Evolutionary conservation across 495 filamentous ascomycete species (phyloP).

Genomic region (Lichina pygmaea): DNA sequence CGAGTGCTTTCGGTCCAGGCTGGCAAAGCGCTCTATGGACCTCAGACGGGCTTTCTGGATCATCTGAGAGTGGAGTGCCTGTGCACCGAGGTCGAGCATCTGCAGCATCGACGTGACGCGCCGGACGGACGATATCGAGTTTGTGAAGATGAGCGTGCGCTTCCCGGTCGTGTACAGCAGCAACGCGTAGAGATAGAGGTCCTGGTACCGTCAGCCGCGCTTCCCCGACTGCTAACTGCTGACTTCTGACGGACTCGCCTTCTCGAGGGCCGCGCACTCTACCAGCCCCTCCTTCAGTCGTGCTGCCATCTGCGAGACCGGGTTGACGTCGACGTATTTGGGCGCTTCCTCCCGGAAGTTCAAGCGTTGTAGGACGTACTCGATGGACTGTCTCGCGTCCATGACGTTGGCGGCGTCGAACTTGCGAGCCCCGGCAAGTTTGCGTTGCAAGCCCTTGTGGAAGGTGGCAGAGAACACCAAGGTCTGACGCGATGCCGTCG

Average conservation of each 20-base stretch:
- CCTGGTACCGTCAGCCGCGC: constrained; percentile 16
- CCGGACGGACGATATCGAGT: constrained; percentile 80
- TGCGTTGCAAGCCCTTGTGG: constrained; percentile 68
- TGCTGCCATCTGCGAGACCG: constrained; percentile 60
- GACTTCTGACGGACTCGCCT: constrained; percentile 21
- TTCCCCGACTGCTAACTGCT: neutral
- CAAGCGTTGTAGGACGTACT: constrained; percentile 72
- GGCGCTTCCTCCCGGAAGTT: constrained; percentile 63
- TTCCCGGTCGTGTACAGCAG: constrained; percentile 57
- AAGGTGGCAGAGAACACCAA: constrained; percentile 95
- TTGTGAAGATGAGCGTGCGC: constrained; percentile 71
- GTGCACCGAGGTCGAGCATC: constrained; percentile 48
- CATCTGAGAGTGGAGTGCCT: constrained; percentile 79
- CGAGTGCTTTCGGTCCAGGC: constrained; percentile 23
- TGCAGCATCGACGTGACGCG: constrained; percentile 68
- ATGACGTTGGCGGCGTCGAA: constrained; percentile 27
- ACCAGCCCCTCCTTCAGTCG: constrained; percentile 70
- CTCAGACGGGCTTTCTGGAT: constrained; percentile 86
- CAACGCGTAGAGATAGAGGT: constrained; percentile 78
- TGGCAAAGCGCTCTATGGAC: constrained; percentile 73
- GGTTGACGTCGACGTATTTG: constrained; percentile 81
- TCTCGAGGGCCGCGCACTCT: constrained; percentile 78
- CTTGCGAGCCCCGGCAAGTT: constrained; percentile 50
- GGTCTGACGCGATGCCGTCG: constrained; percentile 33
- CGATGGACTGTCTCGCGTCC: constrained; percentile 56